Evolutionary conservation across 371 early-diverging fungal genomes (phyloP).

Genomic region (Smittium mucronatum): DNA sequence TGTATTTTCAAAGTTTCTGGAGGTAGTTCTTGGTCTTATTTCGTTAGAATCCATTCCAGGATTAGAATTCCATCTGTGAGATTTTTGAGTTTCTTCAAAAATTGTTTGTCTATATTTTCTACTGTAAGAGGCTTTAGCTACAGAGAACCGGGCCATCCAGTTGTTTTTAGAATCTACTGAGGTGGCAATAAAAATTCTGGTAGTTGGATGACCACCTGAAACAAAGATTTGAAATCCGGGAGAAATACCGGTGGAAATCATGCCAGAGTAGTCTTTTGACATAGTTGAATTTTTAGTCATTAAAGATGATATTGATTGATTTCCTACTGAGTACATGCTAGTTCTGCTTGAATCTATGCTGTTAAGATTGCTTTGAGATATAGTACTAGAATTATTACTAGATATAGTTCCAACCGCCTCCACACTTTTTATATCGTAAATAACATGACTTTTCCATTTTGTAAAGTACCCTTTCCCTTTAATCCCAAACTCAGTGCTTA

Average conservation of each 20-base stretch:
- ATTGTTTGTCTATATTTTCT: conserved; percentile 4
- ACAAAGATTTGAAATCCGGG: conserved; percentile 37
- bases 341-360: conserved; percentile 25
- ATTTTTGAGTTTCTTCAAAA: conserved; percentile 4
- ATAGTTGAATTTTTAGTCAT: conserved; percentile 36
- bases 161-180: conserved; percentile 33
- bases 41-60: not conserved
- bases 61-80: conserved; percentile 1
- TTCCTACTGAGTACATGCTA: conserved; percentile 34
- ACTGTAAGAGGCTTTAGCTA: conserved; percentile 34
- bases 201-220: conserved; percentile 30
- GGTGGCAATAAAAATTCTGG: conserved; percentile 36
- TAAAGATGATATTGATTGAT: conserved; percentile 33
- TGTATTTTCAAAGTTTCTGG: not conserved
- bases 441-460: conserved; percentile 50
- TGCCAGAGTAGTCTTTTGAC: conserved; percentile 38
- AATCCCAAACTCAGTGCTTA: conserved; percentile 37
- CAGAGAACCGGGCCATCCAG: conserved; percentile 37
- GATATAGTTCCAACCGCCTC: conserved; percentile 43
- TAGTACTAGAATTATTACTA: conserved; percentile 36
- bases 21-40: not conserved
- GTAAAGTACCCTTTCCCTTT: conserved; percentile 47
- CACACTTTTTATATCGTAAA: conserved; percentile 39
- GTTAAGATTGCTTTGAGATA: conserved; percentile 35
- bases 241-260: conserved; percentile 30